Conservation (phyloP, 2,329 filamentous ascomycete species). For the Fusarium poae region DNA sequence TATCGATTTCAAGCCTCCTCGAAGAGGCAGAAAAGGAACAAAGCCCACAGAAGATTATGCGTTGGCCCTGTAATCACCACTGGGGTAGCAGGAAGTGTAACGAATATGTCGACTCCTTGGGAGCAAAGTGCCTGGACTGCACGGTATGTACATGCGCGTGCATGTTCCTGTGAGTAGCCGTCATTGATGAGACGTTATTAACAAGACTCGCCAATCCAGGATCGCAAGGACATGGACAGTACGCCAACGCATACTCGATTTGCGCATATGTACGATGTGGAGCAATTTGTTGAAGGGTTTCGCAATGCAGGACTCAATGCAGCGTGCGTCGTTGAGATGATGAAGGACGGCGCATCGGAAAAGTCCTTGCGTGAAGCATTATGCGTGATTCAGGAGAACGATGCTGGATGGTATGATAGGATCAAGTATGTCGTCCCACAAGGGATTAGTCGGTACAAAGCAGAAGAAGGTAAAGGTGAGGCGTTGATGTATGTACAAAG, state of each 20-base stretch:
- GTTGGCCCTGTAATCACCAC: conserved; percentile 44
- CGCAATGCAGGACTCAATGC: conserved; percentile 38
- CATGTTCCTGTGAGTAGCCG: conserved; percentile 23
- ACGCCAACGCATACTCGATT: conserved; percentile 44
- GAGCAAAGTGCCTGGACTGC: conserved; percentile 40
- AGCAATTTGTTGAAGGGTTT: conserved; percentile 39
- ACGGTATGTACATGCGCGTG: conserved; percentile 34
- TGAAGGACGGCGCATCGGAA: conserved; percentile 38
- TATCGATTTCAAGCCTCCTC: background rate
- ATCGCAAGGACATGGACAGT: conserved; percentile 32
- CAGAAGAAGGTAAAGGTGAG: conserved; percentile 8
- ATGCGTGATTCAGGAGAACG: conserved; percentile 36
- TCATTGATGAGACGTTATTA: conserved; percentile 30
- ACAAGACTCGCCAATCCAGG: conserved; percentile 29
- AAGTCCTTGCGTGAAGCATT: conserved; percentile 38
- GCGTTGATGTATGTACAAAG: background rate
- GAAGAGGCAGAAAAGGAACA: conserved; percentile 1
- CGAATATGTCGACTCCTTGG: conserved; percentile 39
- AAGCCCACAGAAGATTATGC: conserved; percentile 27
- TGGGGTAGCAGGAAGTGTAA: conserved; percentile 44
- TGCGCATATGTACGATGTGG: conserved; percentile 41
- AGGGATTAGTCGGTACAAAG: conserved; percentile 34
- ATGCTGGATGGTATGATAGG: conserved; percentile 35
- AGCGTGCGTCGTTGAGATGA: conserved; percentile 42
- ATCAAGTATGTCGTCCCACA: conserved; percentile 35